Percentiles rank a stretch among this genome's conserved stretches.
phyloP scores from a whole-genome alignment of 345 rosid genomes.

The Limnanthes douglasii region DNA sequence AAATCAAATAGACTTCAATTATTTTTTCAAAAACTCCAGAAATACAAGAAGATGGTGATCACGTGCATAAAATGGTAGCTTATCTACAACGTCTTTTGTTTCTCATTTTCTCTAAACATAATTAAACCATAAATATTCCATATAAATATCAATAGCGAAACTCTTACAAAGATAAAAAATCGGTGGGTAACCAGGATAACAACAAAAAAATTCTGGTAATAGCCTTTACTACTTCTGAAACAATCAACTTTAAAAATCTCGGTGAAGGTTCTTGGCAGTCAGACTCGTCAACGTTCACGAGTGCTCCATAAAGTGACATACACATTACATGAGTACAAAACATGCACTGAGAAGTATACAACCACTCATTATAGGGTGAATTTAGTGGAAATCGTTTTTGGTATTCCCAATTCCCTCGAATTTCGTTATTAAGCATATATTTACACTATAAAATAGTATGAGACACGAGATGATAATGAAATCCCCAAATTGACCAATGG shows the following conservation, averaged over 20 bases:
- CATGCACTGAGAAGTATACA: conserved; percentile 90
- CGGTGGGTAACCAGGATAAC: conserved; percentile 91
- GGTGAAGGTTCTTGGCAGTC: conserved; percentile 23
- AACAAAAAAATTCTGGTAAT: conserved; percentile 68
- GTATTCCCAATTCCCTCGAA: conserved; percentile 76
- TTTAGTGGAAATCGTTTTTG: conserved; percentile 66
- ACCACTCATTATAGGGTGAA: conserved; percentile 58
- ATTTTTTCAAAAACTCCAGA: conserved; percentile 57
- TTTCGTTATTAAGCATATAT: conserved; percentile 70
- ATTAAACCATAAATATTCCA: conserved; percentile 78
- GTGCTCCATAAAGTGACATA: conserved; percentile 60
- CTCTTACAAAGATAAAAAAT: conserved; percentile 84
- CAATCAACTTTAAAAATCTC: conserved; percentile 50
- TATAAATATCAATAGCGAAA: conserved; percentile 66
- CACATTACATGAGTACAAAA: conserved; percentile 96
- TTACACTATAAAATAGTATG: conserved; percentile 61
- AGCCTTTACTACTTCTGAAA: conserved; percentile 61
- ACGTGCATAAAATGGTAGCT: conserved; percentile 25
- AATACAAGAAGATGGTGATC: conserved; percentile 19
- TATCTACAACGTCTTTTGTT: conserved; percentile 25
- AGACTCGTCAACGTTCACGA: conserved; percentile 43
- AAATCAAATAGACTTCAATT: conserved; percentile 12
- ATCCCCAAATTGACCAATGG: conserved; percentile 37
- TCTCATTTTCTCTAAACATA: conserved; percentile 65
- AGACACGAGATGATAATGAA: conserved; percentile 62